phyloP scores from a whole-genome alignment of 2,329 filamentous ascomycete species.

The Acephala macrosclerotiorum region DNA sequence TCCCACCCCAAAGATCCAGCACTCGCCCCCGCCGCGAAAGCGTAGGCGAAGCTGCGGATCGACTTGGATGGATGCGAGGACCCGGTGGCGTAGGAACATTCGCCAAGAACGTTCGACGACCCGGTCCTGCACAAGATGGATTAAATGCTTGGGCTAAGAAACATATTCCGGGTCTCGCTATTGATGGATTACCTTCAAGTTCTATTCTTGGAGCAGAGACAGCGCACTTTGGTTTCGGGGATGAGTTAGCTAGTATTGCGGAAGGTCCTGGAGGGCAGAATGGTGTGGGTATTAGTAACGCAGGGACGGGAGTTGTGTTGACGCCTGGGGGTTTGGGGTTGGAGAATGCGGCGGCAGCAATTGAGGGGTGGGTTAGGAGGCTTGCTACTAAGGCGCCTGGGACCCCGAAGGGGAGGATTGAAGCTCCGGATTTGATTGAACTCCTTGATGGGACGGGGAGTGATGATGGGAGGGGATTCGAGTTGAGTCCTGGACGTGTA shows the following conservation, averaged over 20 bases:
- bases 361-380: slow-evolving; percentile 90
- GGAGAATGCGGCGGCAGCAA: slow-evolving; percentile 84
- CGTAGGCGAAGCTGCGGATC: slow-evolving; percentile 47
- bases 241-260: slow-evolving; percentile 51
- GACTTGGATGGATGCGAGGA: slow-evolving; percentile 73
- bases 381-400: slow-evolving; percentile 71
- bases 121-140: slow-evolving; percentile 84
- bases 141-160: slow-evolving; percentile 85
- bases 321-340: slow-evolving; percentile 55
- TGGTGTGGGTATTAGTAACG: not conserved
- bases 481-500: slow-evolving; percentile 34
- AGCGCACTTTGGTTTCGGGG: slow-evolving; percentile 60
- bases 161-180: slow-evolving; percentile 80
- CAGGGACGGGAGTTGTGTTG: slow-evolving; percentile 1
- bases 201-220: slow-evolving; percentile 68
- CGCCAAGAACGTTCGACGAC: slow-evolving; percentile 71
- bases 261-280: slow-evolving; percentile 43
- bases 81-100: slow-evolving; percentile 91
- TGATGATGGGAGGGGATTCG: slow-evolving; percentile 56
- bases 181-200: slow-evolving; percentile 72
- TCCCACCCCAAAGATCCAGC: slow-evolving; percentile 39
- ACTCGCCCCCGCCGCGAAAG: slow-evolving; percentile 41
- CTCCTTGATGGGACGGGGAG: slow-evolving; percentile 67
- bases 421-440: slow-evolving; percentile 73
- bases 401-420: slow-evolving; percentile 55